These are phyloP conservation scores for Agaricus blazei DNA, from an alignment of 768 basidiomycete species.

Conservation along the genomic window DNA sequence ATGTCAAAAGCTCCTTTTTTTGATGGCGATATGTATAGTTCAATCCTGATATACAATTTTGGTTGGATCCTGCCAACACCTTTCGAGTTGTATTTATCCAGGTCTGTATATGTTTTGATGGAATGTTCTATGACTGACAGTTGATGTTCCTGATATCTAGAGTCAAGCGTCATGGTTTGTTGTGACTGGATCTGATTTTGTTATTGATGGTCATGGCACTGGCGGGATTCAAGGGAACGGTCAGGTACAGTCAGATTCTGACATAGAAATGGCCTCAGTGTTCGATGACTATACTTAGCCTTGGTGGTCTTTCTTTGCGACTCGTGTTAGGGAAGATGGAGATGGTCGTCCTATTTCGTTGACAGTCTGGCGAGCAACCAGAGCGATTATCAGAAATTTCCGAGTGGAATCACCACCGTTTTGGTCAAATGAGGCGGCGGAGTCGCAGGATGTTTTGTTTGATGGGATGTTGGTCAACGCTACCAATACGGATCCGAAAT, in stretches of 20 bases:
- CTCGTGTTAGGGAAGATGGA: slow-evolving; percentile 41
- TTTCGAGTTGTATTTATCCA: slow-evolving; percentile 60
- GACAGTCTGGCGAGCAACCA: slow-evolving; percentile 39
- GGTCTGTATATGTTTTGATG: slow-evolving; percentile 18
- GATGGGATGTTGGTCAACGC: slow-evolving; percentile 58
- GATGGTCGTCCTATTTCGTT: slow-evolving; percentile 56
- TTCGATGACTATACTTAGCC: slow-evolving; percentile 23
- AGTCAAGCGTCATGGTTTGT: slow-evolving; percentile 64
- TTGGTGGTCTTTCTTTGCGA: slow-evolving; percentile 57
- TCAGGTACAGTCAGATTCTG: slow-evolving; percentile 27
- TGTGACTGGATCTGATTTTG: slow-evolving; percentile 50
- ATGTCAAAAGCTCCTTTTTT: background rate
- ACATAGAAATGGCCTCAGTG: background rate
- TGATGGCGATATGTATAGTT: slow-evolving; percentile 31
- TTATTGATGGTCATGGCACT: slow-evolving; percentile 47
- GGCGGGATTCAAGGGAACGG: slow-evolving; percentile 60
- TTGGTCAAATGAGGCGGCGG: slow-evolving; percentile 53
- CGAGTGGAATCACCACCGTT: slow-evolving; percentile 51
- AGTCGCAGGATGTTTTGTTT: slow-evolving; percentile 42
- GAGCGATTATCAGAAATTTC: slow-evolving; percentile 42
- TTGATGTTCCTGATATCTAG: slow-evolving; percentile 19
- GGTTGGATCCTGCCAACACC: slow-evolving; percentile 50
- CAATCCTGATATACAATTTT: slow-evolving; percentile 47
- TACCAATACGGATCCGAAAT: slow-evolving; percentile 47
- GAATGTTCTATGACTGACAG: too few species aligned